phyloP scores from a whole-genome alignment of 768 basidiomycete species.

The Podaxis carcinomalis region DNA sequence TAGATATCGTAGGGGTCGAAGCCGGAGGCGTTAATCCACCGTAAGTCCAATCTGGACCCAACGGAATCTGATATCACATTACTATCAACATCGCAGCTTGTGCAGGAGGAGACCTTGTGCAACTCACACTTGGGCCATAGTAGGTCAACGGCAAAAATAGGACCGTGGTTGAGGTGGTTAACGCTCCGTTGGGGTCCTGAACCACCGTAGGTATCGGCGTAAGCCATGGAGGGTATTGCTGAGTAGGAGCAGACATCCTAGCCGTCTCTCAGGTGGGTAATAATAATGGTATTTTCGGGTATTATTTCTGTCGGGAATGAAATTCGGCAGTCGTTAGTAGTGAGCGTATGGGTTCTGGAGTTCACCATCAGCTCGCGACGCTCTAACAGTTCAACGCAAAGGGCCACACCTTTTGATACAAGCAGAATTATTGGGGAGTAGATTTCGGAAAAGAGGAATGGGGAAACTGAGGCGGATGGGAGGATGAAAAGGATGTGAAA shows the following conservation, averaged over 20 bases:
- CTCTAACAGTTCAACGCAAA: not conserved
- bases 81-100: not conserved
- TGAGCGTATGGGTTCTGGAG: constrained; percentile 33
- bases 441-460: not conserved
- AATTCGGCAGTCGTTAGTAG: constrained; percentile 38
- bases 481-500: not conserved
- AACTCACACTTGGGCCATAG: constrained; percentile 76
- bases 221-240: constrained; percentile 72
- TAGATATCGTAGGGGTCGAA: constrained; percentile 24
- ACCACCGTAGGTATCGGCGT: constrained; percentile 49
- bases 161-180: constrained; percentile 53
- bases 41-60: constrained; percentile 67
- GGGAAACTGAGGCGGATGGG: not conserved
- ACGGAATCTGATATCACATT: constrained; percentile 53
- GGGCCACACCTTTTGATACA: constrained; percentile 18
- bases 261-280: constrained; percentile 8
- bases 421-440: not conserved
- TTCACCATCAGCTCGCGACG: constrained; percentile 4
- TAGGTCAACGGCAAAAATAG: constrained; percentile 73
- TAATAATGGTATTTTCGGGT: constrained; percentile 12
- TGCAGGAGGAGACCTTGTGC: not conserved
- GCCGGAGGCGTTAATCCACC: constrained; percentile 69
- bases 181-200: constrained; percentile 46
- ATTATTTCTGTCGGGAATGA: constrained; percentile 12
- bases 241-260: constrained; percentile 58